Conservation (phyloP, 345 rosid genomes). For the Orychophragmus violaceus region DNA sequence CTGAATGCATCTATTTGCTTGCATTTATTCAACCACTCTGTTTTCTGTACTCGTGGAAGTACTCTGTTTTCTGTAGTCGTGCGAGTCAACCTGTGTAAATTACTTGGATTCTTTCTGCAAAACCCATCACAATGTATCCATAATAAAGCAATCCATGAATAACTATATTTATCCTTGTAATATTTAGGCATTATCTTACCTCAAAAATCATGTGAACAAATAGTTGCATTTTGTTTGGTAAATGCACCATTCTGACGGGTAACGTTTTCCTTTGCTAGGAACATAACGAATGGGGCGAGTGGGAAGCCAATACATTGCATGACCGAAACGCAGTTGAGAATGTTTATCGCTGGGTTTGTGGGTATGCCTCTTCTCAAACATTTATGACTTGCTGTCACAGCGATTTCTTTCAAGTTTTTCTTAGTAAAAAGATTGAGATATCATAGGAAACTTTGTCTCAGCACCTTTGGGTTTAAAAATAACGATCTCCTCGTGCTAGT, state of each 20-base stretch:
- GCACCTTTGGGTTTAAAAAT: neutral
- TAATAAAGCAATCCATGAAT: neutral
- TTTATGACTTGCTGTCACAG: neutral
- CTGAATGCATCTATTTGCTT: neutral
- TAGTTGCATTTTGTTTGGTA: slow-evolving; percentile 9
- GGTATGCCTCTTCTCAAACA: slow-evolving; percentile 42
- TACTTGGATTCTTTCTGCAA: neutral
- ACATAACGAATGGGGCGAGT: slow-evolving; percentile 70
- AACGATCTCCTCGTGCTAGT: neutral
- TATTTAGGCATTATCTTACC: neutral
- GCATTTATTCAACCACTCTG: neutral
- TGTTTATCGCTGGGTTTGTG: slow-evolving; percentile 93
- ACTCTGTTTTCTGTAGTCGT: neutral
- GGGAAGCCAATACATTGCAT: slow-evolving; percentile 72
- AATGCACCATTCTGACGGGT: neutral
- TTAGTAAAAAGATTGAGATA: neutral
- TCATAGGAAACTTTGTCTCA: neutral
- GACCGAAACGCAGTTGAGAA: slow-evolving; percentile 82
- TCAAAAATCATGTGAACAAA: neutral
- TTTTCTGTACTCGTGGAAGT: neutral
- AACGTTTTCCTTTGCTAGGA: slow-evolving; percentile 37
- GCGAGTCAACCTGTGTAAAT: neutral
- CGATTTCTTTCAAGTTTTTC: neutral
- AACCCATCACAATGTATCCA: neutral
- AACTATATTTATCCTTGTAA: neutral